Evolutionary conservation across 805 yeast genomes (phyloP), one percentile per base, ranked within the genome.

Genomic region (Ogataea haglerorum): DNA sequence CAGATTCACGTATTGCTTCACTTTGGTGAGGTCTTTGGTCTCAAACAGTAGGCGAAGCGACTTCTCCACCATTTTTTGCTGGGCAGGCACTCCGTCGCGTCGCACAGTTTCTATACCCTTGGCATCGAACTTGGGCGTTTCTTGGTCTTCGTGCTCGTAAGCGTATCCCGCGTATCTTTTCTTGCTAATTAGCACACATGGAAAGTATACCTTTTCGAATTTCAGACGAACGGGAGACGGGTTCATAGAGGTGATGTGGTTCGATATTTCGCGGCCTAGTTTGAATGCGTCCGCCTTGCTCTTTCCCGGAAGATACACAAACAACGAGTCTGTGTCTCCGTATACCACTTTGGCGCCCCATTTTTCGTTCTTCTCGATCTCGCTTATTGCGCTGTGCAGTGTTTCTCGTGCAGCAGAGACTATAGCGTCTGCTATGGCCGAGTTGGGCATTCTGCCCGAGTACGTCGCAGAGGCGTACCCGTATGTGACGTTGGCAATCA

Each of bases 371-470:
- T 46, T 45, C 45, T 89, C 95, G 37, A 93, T 90, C 35, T 73
- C 54, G 1, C 73, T 72, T 19, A 88, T 80, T 0, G 96, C 83
- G 37, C 72, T 70, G 38, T 80, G 80, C 36, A 93, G 64, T 0
- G 88, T 83, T 60, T 91, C 97, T 39, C 98, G 68, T 0, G 93
- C 99, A 0, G 93, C 80, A 16, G 89, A 79, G 1, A 93, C 99
- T 58, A 93, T 87, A 10, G 95, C 84, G 64, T 93, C 99, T 0
- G 99, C 96, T 22, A 93, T 73, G 57, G 90, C 98, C 0, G 95
- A 80, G 53, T 93, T 86, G 0, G 99, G 98, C 99, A 93, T 93
- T 47, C 99, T 68, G 0, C 99, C 99, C 7, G 96, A 87, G 56
- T 84, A 93, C 0, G 96, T 79, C 0, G 99, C 99, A 1, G 96